Evolutionary conservation across 2,329 filamentous ascomycete species (phyloP).

Genomic region (Fusarium abutilonis): DNA sequence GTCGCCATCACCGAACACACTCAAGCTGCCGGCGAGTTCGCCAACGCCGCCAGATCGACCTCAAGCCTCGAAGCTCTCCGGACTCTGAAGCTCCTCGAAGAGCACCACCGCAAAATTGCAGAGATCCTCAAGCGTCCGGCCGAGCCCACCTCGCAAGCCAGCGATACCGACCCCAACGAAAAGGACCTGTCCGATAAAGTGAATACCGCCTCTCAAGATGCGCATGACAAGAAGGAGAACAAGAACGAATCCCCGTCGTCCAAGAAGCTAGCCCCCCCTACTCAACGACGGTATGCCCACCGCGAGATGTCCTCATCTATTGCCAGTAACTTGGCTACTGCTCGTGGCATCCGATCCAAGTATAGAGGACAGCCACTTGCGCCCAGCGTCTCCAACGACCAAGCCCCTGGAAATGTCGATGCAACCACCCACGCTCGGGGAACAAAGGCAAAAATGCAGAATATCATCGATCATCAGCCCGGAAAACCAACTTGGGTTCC

Average conservation of each 20-base stretch:
- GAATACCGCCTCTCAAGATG: constrained; percentile 25
- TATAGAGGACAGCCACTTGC: constrained; percentile 74
- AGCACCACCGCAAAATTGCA: constrained; percentile 86
- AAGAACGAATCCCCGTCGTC: constrained; percentile 37
- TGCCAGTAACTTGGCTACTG: constrained; percentile 86
- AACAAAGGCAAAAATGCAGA: constrained; percentile 64
- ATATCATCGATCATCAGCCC: constrained; percentile 62
- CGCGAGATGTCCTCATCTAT: constrained; percentile 84
- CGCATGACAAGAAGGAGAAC: constrained; percentile 38
- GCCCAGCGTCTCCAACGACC: constrained; percentile 78
- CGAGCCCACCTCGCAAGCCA: constrained; percentile 51
- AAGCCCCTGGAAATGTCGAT: constrained; percentile 75
- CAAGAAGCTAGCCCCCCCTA: constrained; percentile 48
- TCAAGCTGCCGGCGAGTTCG: constrained; percentile 87
- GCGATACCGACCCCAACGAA: constrained; percentile 44
- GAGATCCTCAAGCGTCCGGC: constrained; percentile 79
- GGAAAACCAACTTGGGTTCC: constrained; percentile 65
- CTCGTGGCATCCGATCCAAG: constrained; percentile 77
- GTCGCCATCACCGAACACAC: constrained; percentile 90
- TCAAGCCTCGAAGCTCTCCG: constrained; percentile 77
- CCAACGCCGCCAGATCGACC: constrained; percentile 79
- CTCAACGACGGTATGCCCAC: constrained; percentile 63
- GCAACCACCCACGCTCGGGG: constrained; percentile 62
- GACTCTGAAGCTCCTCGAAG: constrained; percentile 84
- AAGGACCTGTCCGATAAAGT: constrained; percentile 45